Evolutionary conservation across 2,329 filamentous ascomycete genomes (phyloP), one percentile per base, ranked within the genome.

Genomic region (Hymenotorrendiella dingleyae): DNA sequence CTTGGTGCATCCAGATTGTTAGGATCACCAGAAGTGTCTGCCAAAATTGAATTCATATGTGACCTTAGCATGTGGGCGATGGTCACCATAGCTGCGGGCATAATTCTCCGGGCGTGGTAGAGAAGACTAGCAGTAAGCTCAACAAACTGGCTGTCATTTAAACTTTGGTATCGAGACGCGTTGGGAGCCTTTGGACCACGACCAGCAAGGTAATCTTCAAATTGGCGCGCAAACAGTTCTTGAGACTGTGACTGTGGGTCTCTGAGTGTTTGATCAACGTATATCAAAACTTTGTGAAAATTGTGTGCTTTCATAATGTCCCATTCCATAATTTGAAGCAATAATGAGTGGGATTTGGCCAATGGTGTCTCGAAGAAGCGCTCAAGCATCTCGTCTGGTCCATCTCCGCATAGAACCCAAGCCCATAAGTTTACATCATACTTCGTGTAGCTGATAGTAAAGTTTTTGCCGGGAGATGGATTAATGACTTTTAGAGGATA

Each of bases 351-450:
- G 12, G 58, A 59, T 17, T 46, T 44, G 8, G 36, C 17, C 4
- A 37, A 32, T 14, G 32, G 14, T 4, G 37, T 21, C 2, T 52
- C 49, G 14, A 56, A 30, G 26, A 61, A 54, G 20, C 55, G 50
- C n/a, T 53, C 17, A 4, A 48, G 48, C 40, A 46, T 55, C 23
- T 45, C 45, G 19, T 58, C 50, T n/a, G 47, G 19, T 32, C 32
- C 22, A 8, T 46, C 27, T 22, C 42, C 52, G 6, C 48, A 42
- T 2, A 62, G 12, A 36, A 62, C 49, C 46, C 53, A 56, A 21
- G 48, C 49, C 59, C 60, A 63, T 23, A 42, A n/a, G 2, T 42
- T 27, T 17, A 62, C 39, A 49, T 63, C 56, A 19, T 45, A 14
- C 16, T 41, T 32, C 17, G 37, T 39, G n/a, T n/a, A n/a, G n/a